Percentiles rank a stretch among this genome's conserved stretches.
Conservation (phyloP, 2,329 filamentous ascomycete species). For the Didymella pomorum region DNA sequence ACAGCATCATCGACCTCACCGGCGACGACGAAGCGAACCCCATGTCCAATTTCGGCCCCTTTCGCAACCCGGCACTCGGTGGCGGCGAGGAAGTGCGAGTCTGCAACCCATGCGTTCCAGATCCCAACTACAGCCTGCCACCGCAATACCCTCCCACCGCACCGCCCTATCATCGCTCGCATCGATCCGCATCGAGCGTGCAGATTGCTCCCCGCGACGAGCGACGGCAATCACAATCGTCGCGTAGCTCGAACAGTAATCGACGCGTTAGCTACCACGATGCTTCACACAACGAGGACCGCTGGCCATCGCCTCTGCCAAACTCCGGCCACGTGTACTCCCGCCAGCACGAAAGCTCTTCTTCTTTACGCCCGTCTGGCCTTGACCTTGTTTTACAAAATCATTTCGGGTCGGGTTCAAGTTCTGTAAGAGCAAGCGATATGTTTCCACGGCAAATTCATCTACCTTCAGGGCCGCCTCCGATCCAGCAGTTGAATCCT, state of each 20-base stretch:
- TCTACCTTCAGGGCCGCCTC: constrained; percentile 22
- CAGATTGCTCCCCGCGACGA: constrained; percentile 29
- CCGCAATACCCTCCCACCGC: constrained; percentile 54
- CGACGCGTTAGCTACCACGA: constrained; percentile 38
- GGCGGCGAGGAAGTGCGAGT: constrained; percentile 74
- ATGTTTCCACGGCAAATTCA: constrained; percentile 31
- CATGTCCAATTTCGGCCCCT: constrained; percentile 40
- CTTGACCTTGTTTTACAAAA: constrained; percentile 8
- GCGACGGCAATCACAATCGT: constrained; percentile 29
- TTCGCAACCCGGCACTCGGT: constrained; percentile 61
- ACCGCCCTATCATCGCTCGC: constrained; percentile 29
- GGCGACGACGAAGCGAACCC: constrained; percentile 42
- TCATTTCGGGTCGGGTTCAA: constrained; percentile 20
- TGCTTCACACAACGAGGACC: constrained; percentile 30
- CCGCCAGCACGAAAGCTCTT: constrained; percentile 21
- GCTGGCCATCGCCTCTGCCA: constrained; percentile 37
- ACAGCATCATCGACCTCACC: constrained; percentile 56
- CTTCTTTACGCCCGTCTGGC: constrained; percentile 22
- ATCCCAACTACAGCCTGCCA: constrained; percentile 69
- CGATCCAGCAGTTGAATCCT: constrained; percentile 29
- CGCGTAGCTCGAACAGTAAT: constrained; percentile 33
- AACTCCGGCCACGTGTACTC: constrained; percentile 23
- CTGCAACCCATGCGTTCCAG: constrained; percentile 76
- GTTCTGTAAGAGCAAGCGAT: constrained; percentile 23
- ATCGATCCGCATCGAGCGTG: constrained; percentile 33